Base-by-base conservation (phyloP, 2,329 filamentous ascomycete genomes). In the Claviceps sp. region DNA sequence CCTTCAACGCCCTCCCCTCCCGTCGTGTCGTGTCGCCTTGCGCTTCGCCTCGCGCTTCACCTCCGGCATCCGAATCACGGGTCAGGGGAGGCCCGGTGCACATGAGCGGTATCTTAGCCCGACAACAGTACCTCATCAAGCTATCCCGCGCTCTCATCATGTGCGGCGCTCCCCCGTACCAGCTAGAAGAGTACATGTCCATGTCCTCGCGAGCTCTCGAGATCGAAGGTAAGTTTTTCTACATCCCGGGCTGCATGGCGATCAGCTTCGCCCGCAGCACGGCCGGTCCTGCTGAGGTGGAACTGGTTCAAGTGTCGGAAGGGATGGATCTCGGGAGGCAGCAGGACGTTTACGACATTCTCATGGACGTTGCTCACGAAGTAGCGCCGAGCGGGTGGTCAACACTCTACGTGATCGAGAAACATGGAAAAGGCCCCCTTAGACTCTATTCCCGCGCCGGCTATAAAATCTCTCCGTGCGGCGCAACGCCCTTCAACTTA, bases 231-330 rank as follows among this genome's bases (percentile, higher is more conserved):
- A 88, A 95, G 61, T 95, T 93, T 59, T 71, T 95, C 19, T 96
- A 95, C 64, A 80, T 95, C 37, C 89, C 90, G 0, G 87, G 87
- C 0, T 94, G 87, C 62, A 96, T 96, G 90, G 87, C 96, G 52
- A 85, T 95, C 62, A 91, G 88, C 4, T 95, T 96, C 62, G 89
- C 87, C 61, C 86, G 90, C 56, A 73, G 69, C 56, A 68, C 69
- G 0, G 87, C 85, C 0, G 85, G 89, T 61, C 89, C 86, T 0
- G 84, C 84, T n/a, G 85, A 89, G 62, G 84, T 89, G 56, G 87
- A 87, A 68, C 75, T 89, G 37, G 81, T 89, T 6, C 78, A 82
- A 4, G 77, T 80, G 0, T 68, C 70, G 0, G 84, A 88, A 60
- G 85, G 84, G 2, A 75, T 90, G 10, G 81, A 90, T 62, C 72